Base-by-base conservation (phyloP, 805 yeast species). In the Wickerhamiella brachini region DNA sequence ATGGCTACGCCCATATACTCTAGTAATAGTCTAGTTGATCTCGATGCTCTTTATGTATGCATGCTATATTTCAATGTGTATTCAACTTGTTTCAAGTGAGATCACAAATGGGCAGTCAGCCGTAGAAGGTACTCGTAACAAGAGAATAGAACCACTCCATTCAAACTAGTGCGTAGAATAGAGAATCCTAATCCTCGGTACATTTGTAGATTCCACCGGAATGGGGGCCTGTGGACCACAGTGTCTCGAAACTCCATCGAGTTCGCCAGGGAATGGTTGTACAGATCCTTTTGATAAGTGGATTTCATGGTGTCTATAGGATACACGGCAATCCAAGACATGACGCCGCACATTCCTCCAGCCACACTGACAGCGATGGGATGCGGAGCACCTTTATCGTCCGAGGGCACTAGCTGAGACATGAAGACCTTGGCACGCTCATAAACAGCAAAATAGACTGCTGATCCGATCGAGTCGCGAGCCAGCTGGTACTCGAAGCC, bases 221-320 rank as follows among this genome's bases (percentile, higher is more conserved):
- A 57, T 48, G 45, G 24, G 15, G 62, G 51, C 65, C 59, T 54
- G 71, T 68, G 8, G 54, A 55, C 48, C 51, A 56, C 23, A 62
- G 58, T 9, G 73, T 73, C 42, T 69, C 57, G 48, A 54, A 59
- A 47, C 58, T 75, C 72, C 39, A 69, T 64, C 46, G 73, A 59
- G 38, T 82, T 75, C 52, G 74, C 70, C 59, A 83, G 68, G n/a
- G 83, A 78, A 55, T 81, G 79, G 29, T 81, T 71, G 23, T 85
- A 83, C 4, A 83, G 71, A 58, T 85, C 90, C 52, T 83, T 76
- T 61, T 86, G 95, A 44, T 78, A 74, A 52, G 81, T 72, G 1
- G 89, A 78, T 62, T 87, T 86, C 53, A 83, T 71, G 0, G 95
- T 86, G 64, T 86, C 95, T 10, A 86, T 62, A 3, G 95, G 94